phyloP scores from a whole-genome alignment of 2,329 filamentous ascomycete genomes.

The Chaetomium sp. region DNA sequence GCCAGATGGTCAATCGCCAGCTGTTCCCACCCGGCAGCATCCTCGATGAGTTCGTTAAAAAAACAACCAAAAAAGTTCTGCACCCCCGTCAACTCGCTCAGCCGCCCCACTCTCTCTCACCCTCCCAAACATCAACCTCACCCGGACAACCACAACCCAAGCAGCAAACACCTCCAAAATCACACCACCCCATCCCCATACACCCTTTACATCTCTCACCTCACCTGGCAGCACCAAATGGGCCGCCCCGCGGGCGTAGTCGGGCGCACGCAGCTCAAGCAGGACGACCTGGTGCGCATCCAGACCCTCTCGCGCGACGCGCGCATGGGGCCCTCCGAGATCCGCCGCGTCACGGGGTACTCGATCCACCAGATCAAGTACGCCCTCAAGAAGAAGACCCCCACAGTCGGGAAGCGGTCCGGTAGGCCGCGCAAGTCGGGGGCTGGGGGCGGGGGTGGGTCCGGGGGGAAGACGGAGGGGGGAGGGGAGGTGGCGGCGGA shows the following conservation, averaged over 20 bases:
- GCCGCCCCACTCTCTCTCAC: neutral
- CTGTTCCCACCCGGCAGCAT: too few species aligned
- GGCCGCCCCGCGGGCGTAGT: constrained; percentile 14
- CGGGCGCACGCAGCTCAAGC: constrained; percentile 20
- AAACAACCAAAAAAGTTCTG: neutral
- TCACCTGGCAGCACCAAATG: neutral
- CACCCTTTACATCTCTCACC: neutral
- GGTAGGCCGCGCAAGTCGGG: constrained; percentile 17
- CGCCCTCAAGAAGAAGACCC: constrained; percentile 25
- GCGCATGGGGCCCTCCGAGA: constrained; percentile 23
- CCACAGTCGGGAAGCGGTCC: constrained; percentile 21
- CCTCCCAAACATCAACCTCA: neutral
- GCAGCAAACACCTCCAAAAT: neutral
- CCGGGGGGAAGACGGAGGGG: neutral
- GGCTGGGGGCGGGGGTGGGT: neutral
- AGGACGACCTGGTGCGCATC: constrained; percentile 22
- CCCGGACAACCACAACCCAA: neutral
- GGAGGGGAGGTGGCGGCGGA: neutral
- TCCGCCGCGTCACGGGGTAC: constrained; percentile 24
- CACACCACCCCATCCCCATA: neutral
- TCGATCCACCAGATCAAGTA: constrained; percentile 28
- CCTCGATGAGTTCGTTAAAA: too few species aligned
- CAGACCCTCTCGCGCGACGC: constrained; percentile 24
- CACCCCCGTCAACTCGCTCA: neutral
- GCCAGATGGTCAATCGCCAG: too few species aligned